Base-by-base conservation (phyloP, 768 basidiomycete genomes). In the Auriscalpium orientale region DNA sequence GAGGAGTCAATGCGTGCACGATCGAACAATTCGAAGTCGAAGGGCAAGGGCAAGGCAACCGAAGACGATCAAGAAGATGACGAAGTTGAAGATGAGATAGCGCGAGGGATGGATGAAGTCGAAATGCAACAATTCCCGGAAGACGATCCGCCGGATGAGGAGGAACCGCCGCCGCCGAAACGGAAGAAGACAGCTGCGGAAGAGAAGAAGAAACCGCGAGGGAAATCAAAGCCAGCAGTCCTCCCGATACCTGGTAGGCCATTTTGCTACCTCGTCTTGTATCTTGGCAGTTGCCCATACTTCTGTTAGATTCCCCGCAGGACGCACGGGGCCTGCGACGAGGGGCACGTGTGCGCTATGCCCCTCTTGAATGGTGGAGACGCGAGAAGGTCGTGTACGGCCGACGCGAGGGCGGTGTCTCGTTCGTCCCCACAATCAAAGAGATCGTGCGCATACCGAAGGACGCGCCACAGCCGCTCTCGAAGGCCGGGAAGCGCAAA, bases 301-400 rank as follows among this genome's bases (percentile, higher is more conserved):
- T 44, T 15, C 16, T 44, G 4, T 44, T 44, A 67, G 67, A 67
- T 44, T 57, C 67, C 3, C 68, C 43, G 43, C 43, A 44, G 20
- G 4, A 28, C 28, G 4, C 28, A 3, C 28, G 66, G 34, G 85
- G 85, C 21, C 73, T 89, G 2, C 85, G 93, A 16, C 83, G 87
- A 50, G 86, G 91, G 34, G 72, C 73, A 49, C 84, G 95, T 21
- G 74, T 79, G 53, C 82, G 82, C 35, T 83, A 82, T 63, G 72
- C 72, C 49, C 95, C 95, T 4, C 74, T 98, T 37, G 89, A 91
- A 43, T 95, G 79, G 75, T 98, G 95, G 95, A 82, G 93, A n/a
- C 82, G 83, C 62, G 95, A 98, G 71, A 86, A 84, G 59, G 80
- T 92, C 21, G 84, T 94, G 2, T 98, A 92, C 64, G 87, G 86